Evolutionary conservation across 768 basidiomycete genomes (phyloP).

Genomic region (Suillus decipiens): DNA sequence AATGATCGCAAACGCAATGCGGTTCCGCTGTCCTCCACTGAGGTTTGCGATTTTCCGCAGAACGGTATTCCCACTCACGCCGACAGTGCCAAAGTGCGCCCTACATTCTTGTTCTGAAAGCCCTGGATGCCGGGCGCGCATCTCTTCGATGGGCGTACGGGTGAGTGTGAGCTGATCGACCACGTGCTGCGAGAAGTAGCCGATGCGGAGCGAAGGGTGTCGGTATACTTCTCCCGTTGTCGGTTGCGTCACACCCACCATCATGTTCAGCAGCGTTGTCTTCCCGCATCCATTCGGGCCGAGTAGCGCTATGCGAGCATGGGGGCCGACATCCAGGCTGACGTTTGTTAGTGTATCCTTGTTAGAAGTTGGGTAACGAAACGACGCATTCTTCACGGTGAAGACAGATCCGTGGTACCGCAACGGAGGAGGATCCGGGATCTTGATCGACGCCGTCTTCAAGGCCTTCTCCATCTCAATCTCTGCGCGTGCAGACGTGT

Average conservation of each 20-base stretch:
- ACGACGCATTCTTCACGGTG: constrained; percentile 34
- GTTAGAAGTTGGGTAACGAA: constrained; percentile 33
- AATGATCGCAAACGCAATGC: constrained; percentile 58
- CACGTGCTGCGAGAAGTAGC: constrained; percentile 63
- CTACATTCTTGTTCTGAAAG: constrained; percentile 35
- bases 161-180: constrained; percentile 49
- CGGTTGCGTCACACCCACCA: constrained; percentile 43
- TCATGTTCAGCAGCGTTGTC: constrained; percentile 53
- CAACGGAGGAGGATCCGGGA: constrained; percentile 32
- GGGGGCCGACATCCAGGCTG: constrained; percentile 40
- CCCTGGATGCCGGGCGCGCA: constrained; percentile 27
- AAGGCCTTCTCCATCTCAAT: constrained; percentile 39
- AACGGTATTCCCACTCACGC: constrained; percentile 14
- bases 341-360: constrained; percentile 32
- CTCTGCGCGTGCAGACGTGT: constrained; percentile 32
- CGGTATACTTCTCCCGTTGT: constrained; percentile 48
- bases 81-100: constrained; percentile 15
- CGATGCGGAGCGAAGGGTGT: constrained; percentile 56
- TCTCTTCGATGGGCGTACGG: constrained; percentile 26
- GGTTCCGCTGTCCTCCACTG: constrained; percentile 23
- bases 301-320: constrained; percentile 41
- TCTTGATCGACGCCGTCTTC: constrained; percentile 28
- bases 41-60: constrained; percentile 26
- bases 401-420: constrained; percentile 37
- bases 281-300: constrained; percentile 41